Base-by-base conservation (phyloP, 1,284 basidiomycete species). In the Cryptococcus depauperatus region DNA sequence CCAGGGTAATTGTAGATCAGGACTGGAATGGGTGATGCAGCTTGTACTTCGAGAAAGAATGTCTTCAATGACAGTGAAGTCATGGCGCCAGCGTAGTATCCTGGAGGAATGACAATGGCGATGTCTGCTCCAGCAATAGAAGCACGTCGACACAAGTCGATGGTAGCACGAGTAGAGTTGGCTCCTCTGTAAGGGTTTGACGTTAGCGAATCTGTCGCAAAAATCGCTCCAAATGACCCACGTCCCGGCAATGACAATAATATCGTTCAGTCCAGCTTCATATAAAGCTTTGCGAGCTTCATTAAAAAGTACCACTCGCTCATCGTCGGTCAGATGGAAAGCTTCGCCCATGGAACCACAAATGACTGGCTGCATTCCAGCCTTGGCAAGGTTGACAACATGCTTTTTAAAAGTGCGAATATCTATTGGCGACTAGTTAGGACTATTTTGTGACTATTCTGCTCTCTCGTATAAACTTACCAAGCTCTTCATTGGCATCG, bases 1-100 rank as follows among this genome's bases (percentile, higher is more conserved):
- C 80, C 85, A 58, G 87, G 87, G 72, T 81, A 92, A 66, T 92
- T 93, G 75, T 93, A 93, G 48, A 91, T 78, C 64, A 93, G 82
- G 47, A 92, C 79, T 4, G 89, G 89, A 49, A 93, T 79, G 3
- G 86, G 85, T 48, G 82, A 85, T 56, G 80, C 82, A 56, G 80
- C 75, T 14, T 84, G 74, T 22, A 91, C 79, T 55, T 87, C 84
- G 28, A 76, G 73, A 74, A 79, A 93, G 72, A 83, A 91, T 5
- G 77, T 76, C 70, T 84, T 85, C 57, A 92, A 74, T 0, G 88
- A 86, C 16, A 74, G 71, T 55, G 73, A 76, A 35, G 74, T 73
- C 55, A 90, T 73, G 5, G 77, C 83, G 6, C 85, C 84, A 21
- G 85, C 81, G 62, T 83, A 93, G 74, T 91, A 92, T 38, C 87